Evolutionary conservation across 306 rosid species (phyloP).

Genomic region (Delonix regia): DNA sequence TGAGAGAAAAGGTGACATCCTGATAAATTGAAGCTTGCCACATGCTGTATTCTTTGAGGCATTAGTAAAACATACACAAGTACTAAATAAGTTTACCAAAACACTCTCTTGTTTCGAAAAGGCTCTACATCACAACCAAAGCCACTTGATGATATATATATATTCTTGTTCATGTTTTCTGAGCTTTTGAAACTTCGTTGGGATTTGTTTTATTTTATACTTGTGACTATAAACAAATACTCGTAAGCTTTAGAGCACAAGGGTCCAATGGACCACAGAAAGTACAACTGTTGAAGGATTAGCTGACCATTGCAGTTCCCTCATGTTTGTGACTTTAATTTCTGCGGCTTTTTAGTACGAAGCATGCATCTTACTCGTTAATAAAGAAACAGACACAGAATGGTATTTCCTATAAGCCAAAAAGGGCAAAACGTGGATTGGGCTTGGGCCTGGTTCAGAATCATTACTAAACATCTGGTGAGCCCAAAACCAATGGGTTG

Average conservation of each 20-base stretch:
- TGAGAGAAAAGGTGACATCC: constrained; percentile 20
- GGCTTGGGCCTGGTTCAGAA: background rate
- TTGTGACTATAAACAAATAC: constrained; percentile 35
- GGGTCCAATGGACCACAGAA: constrained; percentile 38
- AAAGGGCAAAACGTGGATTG: too few relatives aligned
- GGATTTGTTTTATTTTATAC: constrained; percentile 30
- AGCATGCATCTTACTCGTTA: constrained; percentile 31
- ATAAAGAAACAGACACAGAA: too few relatives aligned
- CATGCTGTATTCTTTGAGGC: constrained; percentile 42
- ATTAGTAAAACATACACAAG: constrained; percentile 44
- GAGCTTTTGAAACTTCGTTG: background rate
- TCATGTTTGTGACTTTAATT: constrained; percentile 29
- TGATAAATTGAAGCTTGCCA: constrained; percentile 50
- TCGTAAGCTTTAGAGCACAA: constrained; percentile 10
- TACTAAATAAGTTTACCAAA: constrained; percentile 53
- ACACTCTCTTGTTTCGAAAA: constrained; percentile 69
- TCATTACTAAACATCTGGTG: background rate
- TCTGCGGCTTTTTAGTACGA: constrained; percentile 18
- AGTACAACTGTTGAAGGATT: constrained; percentile 51
- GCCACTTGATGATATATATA: constrained; percentile 44
- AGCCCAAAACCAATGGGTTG: background rate
- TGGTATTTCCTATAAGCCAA: too few relatives aligned
- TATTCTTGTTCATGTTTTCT: constrained; percentile 7
- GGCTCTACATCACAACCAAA: constrained; percentile 55
- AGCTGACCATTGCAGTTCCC: constrained; percentile 54